Evolutionary conservation across 1,284 basidiomycete species (phyloP).

Genomic region (Blastosporella zonata): DNA sequence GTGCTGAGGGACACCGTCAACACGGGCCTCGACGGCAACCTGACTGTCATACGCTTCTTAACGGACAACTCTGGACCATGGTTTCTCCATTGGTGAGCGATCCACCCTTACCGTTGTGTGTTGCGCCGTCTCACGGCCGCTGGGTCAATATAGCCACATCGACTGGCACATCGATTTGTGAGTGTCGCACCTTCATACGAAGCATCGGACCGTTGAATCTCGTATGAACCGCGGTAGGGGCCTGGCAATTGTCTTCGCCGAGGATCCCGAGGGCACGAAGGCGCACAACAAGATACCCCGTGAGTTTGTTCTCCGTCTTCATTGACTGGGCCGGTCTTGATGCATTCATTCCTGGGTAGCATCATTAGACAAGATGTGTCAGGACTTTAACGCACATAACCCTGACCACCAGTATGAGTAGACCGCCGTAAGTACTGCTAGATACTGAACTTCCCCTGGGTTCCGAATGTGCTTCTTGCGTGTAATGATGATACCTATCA

Average conservation of each 20-base stretch:
- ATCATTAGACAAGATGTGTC: conserved; percentile 3
- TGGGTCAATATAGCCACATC: conserved; percentile 25
- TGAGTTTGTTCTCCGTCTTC: not conserved
- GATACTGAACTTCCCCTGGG: too few species aligned
- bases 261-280: conserved; percentile 27
- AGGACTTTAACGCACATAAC: not conserved
- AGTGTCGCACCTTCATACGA: conserved; percentile 2
- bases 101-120: conserved; percentile 16
- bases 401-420: not conserved
- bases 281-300: conserved; percentile 15
- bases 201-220: not conserved
- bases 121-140: not conserved
- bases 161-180: too few species aligned
- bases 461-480: too few species aligned
- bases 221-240: conserved; percentile 33
- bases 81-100: too few species aligned
- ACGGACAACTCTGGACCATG: conserved; percentile 41
- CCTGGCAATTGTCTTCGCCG: conserved; percentile 41
- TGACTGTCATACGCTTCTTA: conserved; percentile 30
- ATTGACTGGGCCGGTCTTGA: not conserved
- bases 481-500: too few species aligned
- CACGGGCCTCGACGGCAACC: conserved; percentile 24
- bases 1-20: conserved; percentile 31
- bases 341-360: not conserved
- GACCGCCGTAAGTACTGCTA: too few species aligned